phyloP scores from a whole-genome alignment of 352 stramenopile genomes.

The Pythium vanterpoolii region DNA sequence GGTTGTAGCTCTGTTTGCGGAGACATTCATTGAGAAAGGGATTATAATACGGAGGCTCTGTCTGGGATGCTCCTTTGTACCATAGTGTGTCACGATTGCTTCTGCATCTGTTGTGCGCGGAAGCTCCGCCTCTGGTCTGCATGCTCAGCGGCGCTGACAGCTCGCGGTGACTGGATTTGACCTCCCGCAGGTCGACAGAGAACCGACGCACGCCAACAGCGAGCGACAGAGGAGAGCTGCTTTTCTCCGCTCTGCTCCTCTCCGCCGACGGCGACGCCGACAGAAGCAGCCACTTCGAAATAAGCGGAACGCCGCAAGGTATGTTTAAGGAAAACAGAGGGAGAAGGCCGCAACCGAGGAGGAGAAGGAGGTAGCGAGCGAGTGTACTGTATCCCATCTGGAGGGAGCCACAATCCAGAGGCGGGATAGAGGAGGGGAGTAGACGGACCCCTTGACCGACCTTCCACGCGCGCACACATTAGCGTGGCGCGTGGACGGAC shows the following conservation, averaged over 20 bases:
- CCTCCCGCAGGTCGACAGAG: not conserved
- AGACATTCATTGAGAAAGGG: not conserved
- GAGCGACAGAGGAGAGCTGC: not conserved
- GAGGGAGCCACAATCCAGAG: not conserved
- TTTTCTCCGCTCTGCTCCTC: no score
- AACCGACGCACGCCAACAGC: not conserved
- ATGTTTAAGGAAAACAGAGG: not conserved
- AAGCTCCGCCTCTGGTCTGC: not conserved
- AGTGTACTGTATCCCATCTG: no score
- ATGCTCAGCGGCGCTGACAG: not conserved
- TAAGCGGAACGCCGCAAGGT: not conserved
- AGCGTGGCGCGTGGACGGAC: no score
- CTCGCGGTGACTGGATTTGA: not conserved
- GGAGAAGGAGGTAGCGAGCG: no score
- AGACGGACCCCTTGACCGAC: no score
- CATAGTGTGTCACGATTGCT: slow-evolving; percentile 13
- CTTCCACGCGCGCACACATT: no score
- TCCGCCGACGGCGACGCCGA: no score
- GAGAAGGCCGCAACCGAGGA: not conserved
- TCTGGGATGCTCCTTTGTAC: slow-evolving; percentile 5
- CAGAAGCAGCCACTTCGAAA: slow-evolving; percentile 1
- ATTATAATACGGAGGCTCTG: not conserved
- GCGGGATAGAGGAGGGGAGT: not conserved
- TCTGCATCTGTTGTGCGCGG: slow-evolving; percentile 13
- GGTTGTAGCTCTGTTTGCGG: not conserved